Evolutionary conservation across 2,329 filamentous ascomycete genomes (phyloP), one percentile per base, ranked within the genome.

Genomic region (Claviceps monticola): DNA sequence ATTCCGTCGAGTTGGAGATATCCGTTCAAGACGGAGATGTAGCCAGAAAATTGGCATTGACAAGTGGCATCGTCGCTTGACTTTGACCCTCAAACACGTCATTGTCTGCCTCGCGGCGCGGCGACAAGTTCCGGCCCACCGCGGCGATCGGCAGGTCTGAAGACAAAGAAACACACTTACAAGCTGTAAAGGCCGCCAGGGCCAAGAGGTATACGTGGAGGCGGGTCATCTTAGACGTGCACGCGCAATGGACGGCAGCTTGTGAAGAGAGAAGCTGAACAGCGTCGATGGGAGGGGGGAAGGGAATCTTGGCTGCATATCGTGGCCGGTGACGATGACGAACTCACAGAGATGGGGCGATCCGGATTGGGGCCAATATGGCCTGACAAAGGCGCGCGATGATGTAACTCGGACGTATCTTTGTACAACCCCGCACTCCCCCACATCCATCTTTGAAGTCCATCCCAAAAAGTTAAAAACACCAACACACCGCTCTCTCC

Each of bases 121-220:
- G 21, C 37, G 13, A 19, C 23, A n/a, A 8, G 19, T 36, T 19
- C 5, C 6, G 17, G 34, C 17, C 29, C 29, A 11, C 29, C 1
- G 1, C 9, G 9, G 29, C 29, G 29, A 11, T 4, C 9, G 29
- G 29, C 29, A 34, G 9, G 29, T 9, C 29, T 34, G 29, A 9
- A 21, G 17, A 45, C 23, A 34, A 43, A 16, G 39, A n/a, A 48
- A 49, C 23, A 46, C 26, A 70, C 71, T 56, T 64, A 74, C 72
- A 68, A 49, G 65, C 70, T 50, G 65, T 59, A 61, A 72, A 68
- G 53, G 66, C 71, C 61, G 68, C 64, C 54, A 74, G 59, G 54
- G 67, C 71, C 47, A 66, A 60, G 53, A 62, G 63, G 56, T 75
- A 75, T 39, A 74, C 68, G 36, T 62, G 65, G 43, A 65, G 63